A percentile compares a stretch with the other conserved stretches of the same genome.
Evolutionary conservation across 495 filamentous ascomycete genomes (phyloP).

Genomic region (Neurospora sp.): DNA sequence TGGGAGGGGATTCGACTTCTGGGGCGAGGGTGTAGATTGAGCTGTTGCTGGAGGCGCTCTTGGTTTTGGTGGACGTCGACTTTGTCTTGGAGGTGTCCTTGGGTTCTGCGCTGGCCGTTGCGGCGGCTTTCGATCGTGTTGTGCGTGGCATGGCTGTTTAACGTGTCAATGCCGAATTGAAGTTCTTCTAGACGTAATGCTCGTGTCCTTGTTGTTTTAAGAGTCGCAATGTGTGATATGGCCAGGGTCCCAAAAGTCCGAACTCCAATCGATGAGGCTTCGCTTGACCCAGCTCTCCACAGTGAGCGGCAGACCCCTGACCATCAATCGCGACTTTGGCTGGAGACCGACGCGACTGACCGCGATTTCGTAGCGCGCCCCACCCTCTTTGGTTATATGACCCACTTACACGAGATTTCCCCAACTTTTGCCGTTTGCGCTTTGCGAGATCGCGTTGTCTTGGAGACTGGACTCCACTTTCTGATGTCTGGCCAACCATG

Average conservation of each 20-base stretch:
- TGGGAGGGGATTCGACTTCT: slow-evolving; percentile 39
- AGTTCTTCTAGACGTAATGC: not conserved
- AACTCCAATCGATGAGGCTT: not conserved
- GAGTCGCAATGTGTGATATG: not conserved
- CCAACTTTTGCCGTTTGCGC: not conserved
- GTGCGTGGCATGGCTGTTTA: slow-evolving; percentile 18
- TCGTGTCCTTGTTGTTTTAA: not conserved
- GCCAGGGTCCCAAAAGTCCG: not conserved
- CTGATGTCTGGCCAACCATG: not conserved
- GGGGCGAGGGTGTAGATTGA: slow-evolving; percentile 27
- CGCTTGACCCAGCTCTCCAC: not conserved
- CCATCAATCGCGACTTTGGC: not conserved
- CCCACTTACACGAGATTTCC: not conserved
- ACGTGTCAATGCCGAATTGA: too few relatives aligned
- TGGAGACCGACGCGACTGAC: not conserved
- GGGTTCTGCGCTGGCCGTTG: slow-evolving; percentile 17
- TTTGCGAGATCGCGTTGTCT: not conserved
- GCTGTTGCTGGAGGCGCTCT: slow-evolving; percentile 10
- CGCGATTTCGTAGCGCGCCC: not conserved
- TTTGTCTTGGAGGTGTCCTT: not conserved
- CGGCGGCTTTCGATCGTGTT: slow-evolving; percentile 17
- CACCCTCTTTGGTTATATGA: not conserved
- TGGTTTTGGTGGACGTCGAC: slow-evolving; percentile 9
- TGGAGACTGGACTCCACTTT: not conserved
- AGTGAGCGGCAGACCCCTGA: not conserved